phyloP scores from a whole-genome alignment of 2,329 filamentous ascomycete species.

The Orbilia brochopaga region DNA sequence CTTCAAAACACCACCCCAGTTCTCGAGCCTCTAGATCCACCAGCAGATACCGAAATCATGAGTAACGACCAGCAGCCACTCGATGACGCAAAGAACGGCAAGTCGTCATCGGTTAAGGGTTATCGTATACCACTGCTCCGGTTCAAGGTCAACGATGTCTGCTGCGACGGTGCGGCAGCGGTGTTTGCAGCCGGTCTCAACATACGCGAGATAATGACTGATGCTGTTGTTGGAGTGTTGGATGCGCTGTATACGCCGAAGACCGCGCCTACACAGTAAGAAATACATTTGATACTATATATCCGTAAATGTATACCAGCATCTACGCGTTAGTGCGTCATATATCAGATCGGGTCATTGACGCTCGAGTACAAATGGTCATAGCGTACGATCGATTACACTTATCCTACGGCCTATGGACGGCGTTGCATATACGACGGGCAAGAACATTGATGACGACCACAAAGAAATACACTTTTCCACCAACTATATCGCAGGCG shows the following conservation, averaged over 20 bases:
- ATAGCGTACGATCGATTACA: slow-evolving; percentile 75
- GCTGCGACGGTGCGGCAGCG: slow-evolving; percentile 66
- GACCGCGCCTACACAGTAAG: slow-evolving; percentile 53
- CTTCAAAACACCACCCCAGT: slow-evolving; percentile 28
- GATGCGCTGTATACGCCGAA: slow-evolving; percentile 69
- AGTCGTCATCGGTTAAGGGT: slow-evolving; percentile 7
- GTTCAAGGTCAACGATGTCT: slow-evolving; percentile 67
- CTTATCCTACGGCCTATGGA: slow-evolving; percentile 77
- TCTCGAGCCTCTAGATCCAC: slow-evolving; percentile 15
- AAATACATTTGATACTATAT: not conserved
- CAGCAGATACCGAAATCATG: slow-evolving; percentile 43
- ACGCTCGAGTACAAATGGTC: slow-evolving; percentile 56
- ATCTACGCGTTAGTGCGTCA: not conserved
- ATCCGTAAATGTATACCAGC: not conserved
- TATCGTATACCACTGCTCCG: slow-evolving; percentile 59
- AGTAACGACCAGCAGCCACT: slow-evolving; percentile 1
- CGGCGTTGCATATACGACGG: slow-evolving; percentile 88
- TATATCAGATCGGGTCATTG: slow-evolving; percentile 3
- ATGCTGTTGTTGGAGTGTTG: slow-evolving; percentile 72
- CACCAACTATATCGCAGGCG: slow-evolving; percentile 71
- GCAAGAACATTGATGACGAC: slow-evolving; percentile 76
- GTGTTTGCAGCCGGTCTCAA: slow-evolving; percentile 71
- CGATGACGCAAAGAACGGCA: slow-evolving; percentile 9
- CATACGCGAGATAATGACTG: slow-evolving; percentile 67
- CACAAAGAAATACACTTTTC: slow-evolving; percentile 95